A percentile compares a stretch with the other conserved stretches of the same genome.
These are phyloP conservation scores for Apiospora marii DNA, from an alignment of 2,329 filamentous ascomycete genomes.

Conservation along the genomic window DNA sequence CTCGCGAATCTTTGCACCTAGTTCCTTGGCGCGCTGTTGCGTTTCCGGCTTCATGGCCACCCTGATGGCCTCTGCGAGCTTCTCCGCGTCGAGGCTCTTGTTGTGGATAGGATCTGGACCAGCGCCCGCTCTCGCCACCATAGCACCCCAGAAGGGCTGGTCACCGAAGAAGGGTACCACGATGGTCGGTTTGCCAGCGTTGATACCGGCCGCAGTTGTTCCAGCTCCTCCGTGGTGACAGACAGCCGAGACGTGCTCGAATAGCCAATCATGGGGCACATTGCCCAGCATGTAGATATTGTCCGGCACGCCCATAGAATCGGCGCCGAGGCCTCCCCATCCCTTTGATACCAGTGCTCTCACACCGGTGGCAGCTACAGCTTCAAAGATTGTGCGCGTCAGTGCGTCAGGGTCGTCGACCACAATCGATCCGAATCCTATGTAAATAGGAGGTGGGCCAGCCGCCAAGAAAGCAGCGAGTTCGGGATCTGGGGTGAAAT, in stretches of 20 bases:
- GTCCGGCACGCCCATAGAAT: conserved; percentile 73
- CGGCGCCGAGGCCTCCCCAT: conserved; percentile 84
- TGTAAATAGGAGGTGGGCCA: conserved; percentile 60
- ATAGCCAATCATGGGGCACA: conserved; percentile 89
- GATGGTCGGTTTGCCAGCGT: conserved; percentile 79
- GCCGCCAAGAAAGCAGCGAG: conserved; percentile 51
- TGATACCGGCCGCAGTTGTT: conserved; percentile 87
- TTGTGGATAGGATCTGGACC: conserved; percentile 75
- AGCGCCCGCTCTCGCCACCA: conserved; percentile 76
- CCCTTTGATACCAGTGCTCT: conserved; percentile 85
- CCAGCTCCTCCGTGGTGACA: conserved; percentile 90
- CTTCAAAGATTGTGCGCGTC: conserved; percentile 55
- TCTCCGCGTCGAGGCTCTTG: conserved; percentile 71
- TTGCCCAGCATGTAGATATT: conserved; percentile 86
- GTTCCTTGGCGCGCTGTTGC: conserved; percentile 59
- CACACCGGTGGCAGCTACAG: conserved; percentile 57
- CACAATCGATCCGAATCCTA: conserved; percentile 65
- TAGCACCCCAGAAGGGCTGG: conserved; percentile 83
- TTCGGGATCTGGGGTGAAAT: conserved; percentile 43
- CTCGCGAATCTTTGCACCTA: conserved; percentile 70
- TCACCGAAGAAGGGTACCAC: conserved; percentile 89
- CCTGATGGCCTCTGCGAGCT: conserved; percentile 69
- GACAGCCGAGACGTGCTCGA: conserved; percentile 80
- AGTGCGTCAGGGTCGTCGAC: conserved; percentile 56
- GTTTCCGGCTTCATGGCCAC: conserved; percentile 68